These are phyloP conservation scores for Trichoderma koningiopsis DNA, from an alignment of 2,329 filamentous ascomycete species.

Conservation along the genomic window DNA sequence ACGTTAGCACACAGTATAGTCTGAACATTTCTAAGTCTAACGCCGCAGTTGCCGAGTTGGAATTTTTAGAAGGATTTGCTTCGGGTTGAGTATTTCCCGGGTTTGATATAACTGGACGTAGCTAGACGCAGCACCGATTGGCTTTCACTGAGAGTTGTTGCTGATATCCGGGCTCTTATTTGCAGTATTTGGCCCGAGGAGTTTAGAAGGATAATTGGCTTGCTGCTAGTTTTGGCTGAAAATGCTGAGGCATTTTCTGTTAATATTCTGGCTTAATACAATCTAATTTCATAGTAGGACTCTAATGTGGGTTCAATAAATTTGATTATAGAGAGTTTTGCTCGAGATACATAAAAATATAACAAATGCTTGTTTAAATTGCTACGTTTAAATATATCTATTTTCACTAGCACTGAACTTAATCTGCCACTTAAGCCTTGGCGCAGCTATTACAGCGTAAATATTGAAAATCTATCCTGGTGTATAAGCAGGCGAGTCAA, in stretches of 20 bases:
- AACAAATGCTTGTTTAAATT: background rate
- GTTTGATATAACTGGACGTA: no score
- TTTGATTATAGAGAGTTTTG: background rate
- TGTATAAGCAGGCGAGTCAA: background rate
- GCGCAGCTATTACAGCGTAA: background rate
- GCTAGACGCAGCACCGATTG: no score
- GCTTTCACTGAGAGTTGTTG: no score
- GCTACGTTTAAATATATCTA: background rate
- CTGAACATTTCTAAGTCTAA: background rate
- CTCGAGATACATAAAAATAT: background rate
- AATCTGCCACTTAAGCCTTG: background rate
- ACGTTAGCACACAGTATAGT: background rate
- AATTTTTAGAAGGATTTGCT: background rate
- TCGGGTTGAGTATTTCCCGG: background rate
- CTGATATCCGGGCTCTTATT: no score
- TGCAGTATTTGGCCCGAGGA: no score
- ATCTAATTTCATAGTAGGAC: no score
- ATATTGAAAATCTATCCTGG: background rate
- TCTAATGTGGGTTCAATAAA: no score
- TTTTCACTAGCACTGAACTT: background rate
- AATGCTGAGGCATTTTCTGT: no score
- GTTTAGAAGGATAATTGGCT: no score
- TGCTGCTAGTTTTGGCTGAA: no score
- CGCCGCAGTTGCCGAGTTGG: background rate
- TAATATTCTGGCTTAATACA: no score